These are phyloP conservation scores for Colletotrichum eleusines DNA, from an alignment of 2,329 filamentous ascomycete species.

Conservation along the genomic window DNA sequence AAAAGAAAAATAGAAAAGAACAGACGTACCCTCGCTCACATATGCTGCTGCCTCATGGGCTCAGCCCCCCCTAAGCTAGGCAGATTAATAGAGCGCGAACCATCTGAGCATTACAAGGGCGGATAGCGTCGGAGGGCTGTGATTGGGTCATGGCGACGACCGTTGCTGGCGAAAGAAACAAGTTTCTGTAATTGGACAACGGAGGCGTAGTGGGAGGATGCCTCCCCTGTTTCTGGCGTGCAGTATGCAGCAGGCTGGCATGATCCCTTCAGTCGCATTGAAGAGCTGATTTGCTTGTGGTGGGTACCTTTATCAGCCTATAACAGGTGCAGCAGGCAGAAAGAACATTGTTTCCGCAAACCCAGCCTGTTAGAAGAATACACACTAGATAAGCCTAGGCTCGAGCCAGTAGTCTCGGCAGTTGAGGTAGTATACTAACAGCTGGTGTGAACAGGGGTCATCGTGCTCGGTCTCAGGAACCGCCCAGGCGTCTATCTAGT, in stretches of 20 bases:
- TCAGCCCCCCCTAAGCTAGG: constrained; percentile 40
- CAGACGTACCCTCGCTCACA: constrained; percentile 16
- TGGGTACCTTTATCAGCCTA: constrained; percentile 16
- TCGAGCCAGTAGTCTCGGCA: fast-evolving
- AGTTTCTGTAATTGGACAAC: constrained; percentile 37
- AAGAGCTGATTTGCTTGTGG: constrained; percentile 36
- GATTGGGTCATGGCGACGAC: constrained; percentile 42
- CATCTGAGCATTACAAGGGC: constrained; percentile 32
- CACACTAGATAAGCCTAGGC: neutral
- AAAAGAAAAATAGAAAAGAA: neutral
- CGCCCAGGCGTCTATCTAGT: constrained; percentile 10
- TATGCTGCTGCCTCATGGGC: constrained; percentile 26
- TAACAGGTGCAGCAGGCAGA: constrained; percentile 31
- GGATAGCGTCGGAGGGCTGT: constrained; percentile 12
- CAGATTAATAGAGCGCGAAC: constrained; percentile 36
- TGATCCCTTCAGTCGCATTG: constrained; percentile 21
- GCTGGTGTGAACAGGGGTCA: neutral
- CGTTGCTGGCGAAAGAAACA: constrained; percentile 30
- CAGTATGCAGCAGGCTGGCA: constrained; percentile 31
- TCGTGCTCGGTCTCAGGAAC: constrained; percentile 22
- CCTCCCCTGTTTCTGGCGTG: constrained; percentile 38
- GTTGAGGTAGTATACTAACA: constrained; percentile 2
- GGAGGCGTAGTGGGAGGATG: constrained; percentile 19
- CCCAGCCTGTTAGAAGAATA: constrained; percentile 13
- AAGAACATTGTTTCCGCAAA: constrained; percentile 24